phyloP scores from a whole-genome alignment of 1,284 basidiomycete genomes.

The Trichosporon ovoides region DNA sequence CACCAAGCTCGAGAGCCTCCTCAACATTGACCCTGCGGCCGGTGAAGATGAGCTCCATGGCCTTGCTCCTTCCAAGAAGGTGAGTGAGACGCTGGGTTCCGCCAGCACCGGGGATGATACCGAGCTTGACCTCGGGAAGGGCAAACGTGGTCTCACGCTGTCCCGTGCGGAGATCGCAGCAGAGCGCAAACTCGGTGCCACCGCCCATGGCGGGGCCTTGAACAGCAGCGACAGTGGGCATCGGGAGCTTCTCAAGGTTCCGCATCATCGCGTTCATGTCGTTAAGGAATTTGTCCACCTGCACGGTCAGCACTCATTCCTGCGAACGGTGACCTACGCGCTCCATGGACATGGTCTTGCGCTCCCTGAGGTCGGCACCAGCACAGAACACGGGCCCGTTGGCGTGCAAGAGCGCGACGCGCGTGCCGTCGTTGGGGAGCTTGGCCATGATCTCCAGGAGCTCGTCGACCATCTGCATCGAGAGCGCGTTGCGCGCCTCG shows the following conservation, averaged over 20 bases:
- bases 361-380: slow-evolving; percentile 83
- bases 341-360: slow-evolving; percentile 67
- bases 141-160: slow-evolving; percentile 63
- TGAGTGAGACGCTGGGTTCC: slow-evolving; percentile 83
- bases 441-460: slow-evolving; percentile 63
- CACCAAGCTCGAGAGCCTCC: slow-evolving; percentile 73
- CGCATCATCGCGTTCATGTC: slow-evolving; percentile 68
- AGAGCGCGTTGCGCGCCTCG: slow-evolving; percentile 83
- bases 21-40: slow-evolving; percentile 60
- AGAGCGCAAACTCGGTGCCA: slow-evolving; percentile 75
- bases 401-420: slow-evolving; percentile 73
- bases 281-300: slow-evolving; percentile 62
- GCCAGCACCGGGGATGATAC: slow-evolving; percentile 93
- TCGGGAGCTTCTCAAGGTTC: slow-evolving; percentile 69
- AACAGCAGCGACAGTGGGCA: slow-evolving; percentile 87
- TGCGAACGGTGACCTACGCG: slow-evolving; percentile 53
- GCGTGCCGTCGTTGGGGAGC: slow-evolving; percentile 57
- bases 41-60: slow-evolving; percentile 84
- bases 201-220: slow-evolving; percentile 91
- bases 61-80: slow-evolving; percentile 70
- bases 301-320: too few species aligned
- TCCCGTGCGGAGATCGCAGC: slow-evolving; percentile 82
- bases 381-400: slow-evolving; percentile 75
- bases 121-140: slow-evolving; percentile 74
- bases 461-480: slow-evolving; percentile 70